Evolutionary conservation across 2,329 filamentous ascomycete species (phyloP).

Genomic region (Aspergillus chevalieri): DNA sequence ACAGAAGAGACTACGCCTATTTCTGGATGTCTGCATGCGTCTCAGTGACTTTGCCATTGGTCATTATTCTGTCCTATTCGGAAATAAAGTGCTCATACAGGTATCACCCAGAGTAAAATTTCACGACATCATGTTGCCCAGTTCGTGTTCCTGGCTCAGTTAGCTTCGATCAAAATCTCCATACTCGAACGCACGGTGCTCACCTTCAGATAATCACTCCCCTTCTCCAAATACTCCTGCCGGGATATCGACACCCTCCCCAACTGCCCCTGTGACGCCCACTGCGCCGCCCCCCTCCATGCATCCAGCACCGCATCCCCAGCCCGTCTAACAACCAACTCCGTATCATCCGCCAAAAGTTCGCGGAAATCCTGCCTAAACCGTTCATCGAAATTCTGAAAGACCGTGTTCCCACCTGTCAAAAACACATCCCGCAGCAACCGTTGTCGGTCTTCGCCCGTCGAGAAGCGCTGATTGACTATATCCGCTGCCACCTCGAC

Average conservation of each 20-base stretch:
- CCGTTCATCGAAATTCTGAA: conserved; percentile 78
- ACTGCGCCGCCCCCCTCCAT: conserved; percentile 86
- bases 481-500: conserved; percentile 90
- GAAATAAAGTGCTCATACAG: too few species aligned
- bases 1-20: too few species aligned
- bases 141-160: conserved; percentile 29
- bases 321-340: conserved; percentile 66
- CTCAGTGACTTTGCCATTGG: too few species aligned
- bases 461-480: conserved; percentile 68
- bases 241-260: conserved; percentile 63
- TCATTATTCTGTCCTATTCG: neutral
- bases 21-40: too few species aligned
- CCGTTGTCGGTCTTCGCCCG: conserved; percentile 53
- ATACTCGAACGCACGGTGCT: conserved; percentile 2
- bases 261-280: conserved; percentile 59
- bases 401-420: conserved; percentile 87
- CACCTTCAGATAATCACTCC: conserved; percentile 85
- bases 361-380: conserved; percentile 66
- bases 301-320: conserved; percentile 75
- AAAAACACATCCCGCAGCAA: conserved; percentile 84
- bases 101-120: neutral
- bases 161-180: neutral
- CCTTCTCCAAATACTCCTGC: conserved; percentile 87
- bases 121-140: conserved; percentile 31
- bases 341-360: conserved; percentile 62